Base-by-base conservation (phyloP, 768 basidiomycete genomes). In the Leccinum rimulosum region DNA sequence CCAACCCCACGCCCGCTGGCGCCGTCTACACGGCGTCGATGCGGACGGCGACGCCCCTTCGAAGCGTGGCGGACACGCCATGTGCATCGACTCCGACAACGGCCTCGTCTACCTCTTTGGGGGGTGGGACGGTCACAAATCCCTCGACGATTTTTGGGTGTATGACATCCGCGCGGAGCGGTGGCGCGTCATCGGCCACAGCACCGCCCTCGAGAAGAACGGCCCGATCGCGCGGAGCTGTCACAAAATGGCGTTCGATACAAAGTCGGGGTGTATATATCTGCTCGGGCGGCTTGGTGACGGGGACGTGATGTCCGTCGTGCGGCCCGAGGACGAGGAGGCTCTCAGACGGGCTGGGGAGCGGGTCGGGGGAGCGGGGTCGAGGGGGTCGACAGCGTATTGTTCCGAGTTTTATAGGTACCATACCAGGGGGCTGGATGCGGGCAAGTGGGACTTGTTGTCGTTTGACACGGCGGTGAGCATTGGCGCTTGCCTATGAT, bases 211-310 rank as follows among this genome's bases (percentile, higher is more conserved):
- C 27, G 85, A 88, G 36, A 75, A 75, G 55, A 84, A 87, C 54
- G 90, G 88, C 1, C 91, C 91, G 9, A 81, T 83, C 2, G 79
- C 88, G 4, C 78, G 91, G 30, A 85, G 85, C 9, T 92, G 91
- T 66, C 91, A 92, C 66, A 90, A 88, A 74, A 91, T 91, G 86
- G 84, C 83, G 17, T 91, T 89, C 65, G 89, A 92, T 64, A 74
- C 77, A n/a, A 82, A 80, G 70, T 85, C 84, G 0, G 88, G 86
- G 2, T 79, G 77, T 57, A 86, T 93, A 19, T 93, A 89, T 68
- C 67, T 92, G 1, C 72, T 92, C n/a, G 91, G 91, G 14, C 76
- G 87, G 64, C 71, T 91, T 53, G 79, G 78, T 14, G 88, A 89
- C 59, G 74, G 73, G 28, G 86, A 88, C 61, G 73, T 75, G 35